Conservation (phyloP, 257 asterid genomes). For the Marsdenia floribunda region DNA sequence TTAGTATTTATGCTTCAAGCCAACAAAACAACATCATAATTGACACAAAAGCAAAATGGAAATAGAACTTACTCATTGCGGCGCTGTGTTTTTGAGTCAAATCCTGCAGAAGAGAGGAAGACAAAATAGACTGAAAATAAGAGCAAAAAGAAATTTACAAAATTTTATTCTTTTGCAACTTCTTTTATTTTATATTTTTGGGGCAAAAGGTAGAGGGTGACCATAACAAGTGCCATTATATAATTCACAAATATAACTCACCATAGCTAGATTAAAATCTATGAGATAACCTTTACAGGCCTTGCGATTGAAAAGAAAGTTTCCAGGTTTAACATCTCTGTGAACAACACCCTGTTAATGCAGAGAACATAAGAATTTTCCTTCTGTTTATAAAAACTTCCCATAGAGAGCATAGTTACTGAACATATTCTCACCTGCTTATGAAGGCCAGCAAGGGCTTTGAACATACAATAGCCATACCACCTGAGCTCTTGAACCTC, state of each 20-base stretch:
- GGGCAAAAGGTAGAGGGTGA: background rate
- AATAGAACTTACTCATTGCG: conserved; percentile 44
- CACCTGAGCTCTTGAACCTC: conserved; percentile 60
- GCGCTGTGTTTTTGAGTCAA: conserved; percentile 46
- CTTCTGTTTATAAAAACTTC: conserved; percentile 11
- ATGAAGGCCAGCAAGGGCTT: conserved; percentile 88
- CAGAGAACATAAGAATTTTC: conserved; percentile 18
- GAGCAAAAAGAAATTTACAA: conserved; percentile 3
- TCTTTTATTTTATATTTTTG: background rate
- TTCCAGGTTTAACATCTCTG: conserved; percentile 97
- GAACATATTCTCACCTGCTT: conserved; percentile 54
- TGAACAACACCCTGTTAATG: conserved; percentile 77
- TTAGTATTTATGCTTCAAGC: background rate
- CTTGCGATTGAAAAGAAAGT: conserved; percentile 83
- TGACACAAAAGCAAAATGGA: conserved; percentile 9
- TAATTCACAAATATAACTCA: conserved; percentile 37
- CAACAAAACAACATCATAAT: conserved; percentile 8
- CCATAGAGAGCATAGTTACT: conserved; percentile 9
- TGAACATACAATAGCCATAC: conserved; percentile 88
- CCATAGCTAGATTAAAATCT: conserved; percentile 95
- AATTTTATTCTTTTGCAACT: background rate
- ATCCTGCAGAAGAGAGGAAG: conserved; percentile 49
- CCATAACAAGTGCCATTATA: background rate
- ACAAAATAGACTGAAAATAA: background rate
- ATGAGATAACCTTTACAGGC: conserved; percentile 77